Evolutionary conservation across 1,284 basidiomycete species (phyloP), one percentile per base, ranked within the genome.

Genomic region (Tilletia setariae): DNA sequence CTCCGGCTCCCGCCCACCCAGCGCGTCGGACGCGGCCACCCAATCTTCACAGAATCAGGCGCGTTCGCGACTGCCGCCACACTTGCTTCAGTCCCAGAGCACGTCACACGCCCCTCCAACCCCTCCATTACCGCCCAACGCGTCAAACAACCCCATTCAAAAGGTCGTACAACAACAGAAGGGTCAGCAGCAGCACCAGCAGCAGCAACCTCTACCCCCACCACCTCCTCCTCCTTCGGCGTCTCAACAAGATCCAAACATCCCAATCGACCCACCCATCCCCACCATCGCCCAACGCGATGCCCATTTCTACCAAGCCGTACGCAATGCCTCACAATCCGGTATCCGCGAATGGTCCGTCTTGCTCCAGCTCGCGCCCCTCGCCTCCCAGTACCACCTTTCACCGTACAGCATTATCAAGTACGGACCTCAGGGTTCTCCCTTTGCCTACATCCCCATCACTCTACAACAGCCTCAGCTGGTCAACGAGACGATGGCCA

Each of bases 311-410:
- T 28, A 44, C 25, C 43, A 46, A 35, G 46, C 42, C 30, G 64
- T 69, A n/a, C 66, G 46, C 23, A 35, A 59, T n/a, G 40, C 47
- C 15, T 40, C 64, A 28, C 23, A 40, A 8, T 44, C 47, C 28
- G 65, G 74, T 2, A 74, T 72, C 40, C 74, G 76, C 51, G 69
- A 81, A 23, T 81, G 79, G 79, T 64, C 78, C 19, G 70, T 70
- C n/a, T 69, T 81, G 28, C 72, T 80, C 67, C 72, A 81, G 21
- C 70, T 76, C 32, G 73, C 75, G 1, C 74, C 72, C 32, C 69
- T 81, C 1, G 77, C 79, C 0, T 79, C 78, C n/a, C 79, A 81
- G 66, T 78, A 81, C 63, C 79, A 81, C 63, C 65, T 80, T 63
- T 77, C 76, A 30, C 68, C 73, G 2, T 81, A 81, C 68, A 74